Evolutionary conservation across 768 basidiomycete genomes (phyloP), one percentile per base, ranked within the genome.

Genomic region (Podaxis rugospora): DNA sequence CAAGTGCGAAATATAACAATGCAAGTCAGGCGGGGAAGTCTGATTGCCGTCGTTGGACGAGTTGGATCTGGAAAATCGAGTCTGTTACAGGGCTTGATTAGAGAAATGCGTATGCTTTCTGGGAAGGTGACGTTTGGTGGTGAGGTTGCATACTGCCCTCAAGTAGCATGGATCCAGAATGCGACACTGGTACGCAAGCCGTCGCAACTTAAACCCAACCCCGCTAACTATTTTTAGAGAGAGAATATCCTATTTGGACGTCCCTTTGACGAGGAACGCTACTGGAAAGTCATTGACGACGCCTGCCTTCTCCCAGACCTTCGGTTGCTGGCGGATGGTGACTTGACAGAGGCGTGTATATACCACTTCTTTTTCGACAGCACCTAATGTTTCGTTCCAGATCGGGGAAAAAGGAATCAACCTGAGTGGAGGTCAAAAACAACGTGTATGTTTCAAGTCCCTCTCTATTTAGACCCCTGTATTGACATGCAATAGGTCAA

Each of bases 131-230:
- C 75, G 0, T 85, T 90, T 64, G 85, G 89, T 5, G 88, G 89
- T 0, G 72, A 75, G 13, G 78, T 90, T 9, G 87, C 82, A 4
- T 92, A 90, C 67, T 88, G 86, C 67, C 79, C 88, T 14, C 89
- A 92, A 71, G 83, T 81, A 0, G 86, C 88, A 0, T 92, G 89
- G 89, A 90, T 92, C 51, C 87, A 89, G 69, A 89, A 89, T 67
- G 82, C 83, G 0, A 78, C 83, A 4, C 66, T 87, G 68, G 86
- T 86, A 57, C 53, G 81, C 42, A 64, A n/a, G 14, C 37, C 3
- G 18, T 7, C 14, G 14, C 14, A 5, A 50, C 27, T 13, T 9
- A 35, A 21, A 16, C 50, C 32, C 62, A 28, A 10, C 55, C 4
- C 60, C 25, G 13, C 42, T 56, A 44, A 61, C 27, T 32, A 37